Conservation (phyloP, 306 rosid genomes). For the Leucaena leucocephala region DNA sequence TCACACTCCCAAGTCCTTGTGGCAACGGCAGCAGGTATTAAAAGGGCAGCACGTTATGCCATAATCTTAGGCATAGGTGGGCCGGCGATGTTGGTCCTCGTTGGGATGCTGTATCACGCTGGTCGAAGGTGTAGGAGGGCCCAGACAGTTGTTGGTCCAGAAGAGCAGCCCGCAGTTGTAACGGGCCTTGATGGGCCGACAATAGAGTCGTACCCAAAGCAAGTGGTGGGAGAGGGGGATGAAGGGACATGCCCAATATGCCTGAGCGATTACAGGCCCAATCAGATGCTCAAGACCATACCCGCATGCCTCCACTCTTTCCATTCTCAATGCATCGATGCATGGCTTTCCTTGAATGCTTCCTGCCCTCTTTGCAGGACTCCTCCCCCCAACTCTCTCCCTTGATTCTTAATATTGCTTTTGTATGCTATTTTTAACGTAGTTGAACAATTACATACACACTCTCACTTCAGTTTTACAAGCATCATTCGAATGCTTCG, state of each 20-base stretch:
- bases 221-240: slow-evolving; percentile 55
- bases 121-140: slow-evolving; percentile 39
- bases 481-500: neutral
- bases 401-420: neutral
- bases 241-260: slow-evolving; percentile 64
- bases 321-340: slow-evolving; percentile 74
- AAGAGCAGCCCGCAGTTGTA: neutral
- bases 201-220: slow-evolving; percentile 64
- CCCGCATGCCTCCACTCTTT: slow-evolving; percentile 75
- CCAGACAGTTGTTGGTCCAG: slow-evolving; percentile 7
- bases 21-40: slow-evolving; percentile 54
- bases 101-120: slow-evolving; percentile 47
- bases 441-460: neutral
- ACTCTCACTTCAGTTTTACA: neutral
- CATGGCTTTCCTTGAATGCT: slow-evolving; percentile 70
- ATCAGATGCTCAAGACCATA: slow-evolving; percentile 62
- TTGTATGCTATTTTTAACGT: neutral
- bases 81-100: slow-evolving; percentile 43
- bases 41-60: slow-evolving; percentile 50
- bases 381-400: slow-evolving; percentile 37
- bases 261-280: slow-evolving; percentile 63
- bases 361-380: slow-evolving; percentile 81
- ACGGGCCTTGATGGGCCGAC: slow-evolving; percentile 18
- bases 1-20: too few species aligned
- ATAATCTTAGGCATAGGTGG: slow-evolving; percentile 55